Base-by-base conservation (phyloP, 129 eudicot species). In the Tagetes patula region DNA sequence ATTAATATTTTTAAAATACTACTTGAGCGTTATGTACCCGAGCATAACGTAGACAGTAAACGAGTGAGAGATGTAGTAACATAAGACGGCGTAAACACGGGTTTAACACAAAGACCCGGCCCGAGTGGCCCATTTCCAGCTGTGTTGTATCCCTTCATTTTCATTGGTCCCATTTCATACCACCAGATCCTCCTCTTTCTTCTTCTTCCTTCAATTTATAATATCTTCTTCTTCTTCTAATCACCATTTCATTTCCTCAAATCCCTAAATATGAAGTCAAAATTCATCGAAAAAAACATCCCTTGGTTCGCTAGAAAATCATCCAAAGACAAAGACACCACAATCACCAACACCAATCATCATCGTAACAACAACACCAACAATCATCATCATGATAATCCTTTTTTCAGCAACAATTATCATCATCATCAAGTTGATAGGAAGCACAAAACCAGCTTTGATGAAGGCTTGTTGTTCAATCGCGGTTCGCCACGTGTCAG, bases 301-400 rank as follows among this genome's bases (percentile, higher is more conserved):
- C 75, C 89, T 74, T 94, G 99, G 99, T 94, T 91, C 84, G 83
- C 87, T 3, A 84, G 75, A 66, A 94, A 86, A 81, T 77, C 94
- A 5, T 69, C 81, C 62, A 89, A 82, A 72, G 84, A 66, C 76
- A 94, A 88, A 67, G 88, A 86, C 32, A 20, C 27, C 27, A 20
- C 27, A 69, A 80, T 75, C 65, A 75, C 2, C 71, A 70, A 5
- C 60, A 75, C 31, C 72, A 60, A 10, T 11, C 6, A 20, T 1
- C 55, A 52, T 59, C 56, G 27, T 20, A 20, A 20, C 27, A 20
- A 20, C 27, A 20, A 20, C 74, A 67, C 12, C 9, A 62, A 14
- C 72, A 60, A 10, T 11, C 6, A 20, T 1, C 55, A 52, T 59
- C 56, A 74, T 43, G 79, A 49, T 6, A 73, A 80, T 72, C 83